phyloP scores from a whole-genome alignment of 352 stramenopile species.

The Globisporangium cylindrosporum region DNA sequence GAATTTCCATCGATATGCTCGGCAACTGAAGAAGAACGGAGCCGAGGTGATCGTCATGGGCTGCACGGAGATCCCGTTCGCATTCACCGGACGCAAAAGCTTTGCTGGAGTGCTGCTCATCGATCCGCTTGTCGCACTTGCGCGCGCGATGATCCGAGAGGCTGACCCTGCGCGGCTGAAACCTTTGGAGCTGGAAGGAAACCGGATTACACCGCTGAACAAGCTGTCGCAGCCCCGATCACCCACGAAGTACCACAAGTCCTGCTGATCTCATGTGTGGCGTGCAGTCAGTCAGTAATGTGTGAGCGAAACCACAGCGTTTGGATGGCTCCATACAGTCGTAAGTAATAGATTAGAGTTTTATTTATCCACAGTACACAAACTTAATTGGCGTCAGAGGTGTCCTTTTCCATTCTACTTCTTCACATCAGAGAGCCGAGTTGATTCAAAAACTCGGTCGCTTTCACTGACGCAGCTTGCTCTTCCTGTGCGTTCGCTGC shows the following conservation, averaged over 20 bases:
- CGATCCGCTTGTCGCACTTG: conserved; percentile 70
- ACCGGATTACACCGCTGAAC: conserved; percentile 18
- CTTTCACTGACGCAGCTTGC: conserved; percentile 38
- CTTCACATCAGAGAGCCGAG: conserved; percentile 43
- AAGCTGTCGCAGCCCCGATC: conserved; percentile 17
- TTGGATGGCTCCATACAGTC: not conserved
- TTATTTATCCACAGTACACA: conserved; percentile 11
- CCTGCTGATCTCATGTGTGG: conserved; percentile 3
- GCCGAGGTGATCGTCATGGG: conserved; percentile 70
- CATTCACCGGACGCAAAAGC: conserved; percentile 47
- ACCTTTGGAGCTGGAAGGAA: conserved; percentile 17
- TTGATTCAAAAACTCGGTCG: conserved; percentile 60
- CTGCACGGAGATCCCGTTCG: conserved; percentile 80
- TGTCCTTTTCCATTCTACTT: not conserved
- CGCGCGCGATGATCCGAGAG: conserved; percentile 66
- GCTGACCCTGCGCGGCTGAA: conserved; percentile 52
- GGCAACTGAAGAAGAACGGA: conserved; percentile 36
- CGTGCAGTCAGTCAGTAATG: not conserved
- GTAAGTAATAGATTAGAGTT: conserved; percentile 4
- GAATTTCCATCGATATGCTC: conserved; percentile 64
- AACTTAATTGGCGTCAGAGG: not conserved
- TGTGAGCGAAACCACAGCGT: not conserved
- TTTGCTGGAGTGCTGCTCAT: conserved; percentile 53
- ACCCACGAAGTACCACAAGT: conserved; percentile 1
- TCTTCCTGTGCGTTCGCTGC: conserved; percentile 13